These are phyloP conservation scores for Emmonsiellopsis sp. DNA, from an alignment of 2,329 filamentous ascomycete genomes.

Conservation along the genomic window DNA sequence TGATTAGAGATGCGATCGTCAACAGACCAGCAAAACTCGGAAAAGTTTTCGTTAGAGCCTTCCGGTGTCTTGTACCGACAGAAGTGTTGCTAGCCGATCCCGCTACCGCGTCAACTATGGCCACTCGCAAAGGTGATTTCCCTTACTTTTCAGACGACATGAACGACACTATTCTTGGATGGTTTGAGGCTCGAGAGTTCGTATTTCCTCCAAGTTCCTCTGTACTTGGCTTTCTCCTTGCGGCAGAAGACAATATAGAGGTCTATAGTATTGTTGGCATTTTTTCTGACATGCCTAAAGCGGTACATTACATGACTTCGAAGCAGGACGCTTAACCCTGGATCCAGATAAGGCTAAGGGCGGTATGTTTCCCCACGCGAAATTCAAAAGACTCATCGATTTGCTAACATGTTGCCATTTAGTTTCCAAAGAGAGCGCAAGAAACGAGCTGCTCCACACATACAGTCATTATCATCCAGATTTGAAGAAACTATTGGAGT, in stretches of 20 bases:
- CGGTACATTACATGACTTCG: slow-evolving; percentile 2
- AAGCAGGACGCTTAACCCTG: background rate
- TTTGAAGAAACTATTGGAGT: background rate
- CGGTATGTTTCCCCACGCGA: background rate
- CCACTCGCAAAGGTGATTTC: background rate
- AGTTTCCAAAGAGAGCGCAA: background rate
- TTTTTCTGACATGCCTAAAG: background rate
- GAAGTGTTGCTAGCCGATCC: background rate
- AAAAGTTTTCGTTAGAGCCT: background rate
- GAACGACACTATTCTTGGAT: background rate
- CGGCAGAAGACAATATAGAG: background rate
- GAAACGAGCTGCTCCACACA: background rate
- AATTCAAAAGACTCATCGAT: background rate
- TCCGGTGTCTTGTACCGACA: background rate
- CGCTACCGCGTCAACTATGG: background rate
- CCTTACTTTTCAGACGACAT: background rate
- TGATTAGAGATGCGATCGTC: background rate
- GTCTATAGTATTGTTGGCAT: background rate
- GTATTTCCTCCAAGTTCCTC: background rate
- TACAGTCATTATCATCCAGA: background rate
- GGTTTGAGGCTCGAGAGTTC: background rate
- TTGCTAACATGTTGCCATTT: background rate
- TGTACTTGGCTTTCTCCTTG: background rate
- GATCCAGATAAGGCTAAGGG: background rate
- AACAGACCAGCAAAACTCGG: background rate